Percentiles rank a stretch among this genome's conserved stretches.
phyloP scores from a whole-genome alignment of 176 grass and related monocot genomes.

The Aegilops umbellulata region DNA sequence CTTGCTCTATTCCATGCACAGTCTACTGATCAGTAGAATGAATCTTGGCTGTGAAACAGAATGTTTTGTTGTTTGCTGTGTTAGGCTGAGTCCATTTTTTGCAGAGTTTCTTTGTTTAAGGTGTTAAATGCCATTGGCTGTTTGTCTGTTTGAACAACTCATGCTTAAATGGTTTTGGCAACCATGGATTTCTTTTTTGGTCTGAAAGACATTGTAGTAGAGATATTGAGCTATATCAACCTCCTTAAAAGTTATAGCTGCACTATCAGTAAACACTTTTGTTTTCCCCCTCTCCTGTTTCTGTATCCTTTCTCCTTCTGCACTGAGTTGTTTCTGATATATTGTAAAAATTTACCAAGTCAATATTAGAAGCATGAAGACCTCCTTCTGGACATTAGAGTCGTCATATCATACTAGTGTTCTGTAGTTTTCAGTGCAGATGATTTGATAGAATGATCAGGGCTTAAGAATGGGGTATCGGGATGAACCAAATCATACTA shows the following conservation, averaged over 20 bases:
- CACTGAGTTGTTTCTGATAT: not conserved
- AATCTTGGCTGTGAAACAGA: not conserved
- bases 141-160: conserved; percentile 3
- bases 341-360: not conserved
- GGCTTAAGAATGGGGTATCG: not conserved
- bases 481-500: not conserved
- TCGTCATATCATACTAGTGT: not conserved
- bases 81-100: not conserved
- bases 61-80: not conserved
- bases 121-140: not conserved
- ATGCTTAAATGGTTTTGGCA: not conserved
- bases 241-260: no score
- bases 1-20: not conserved
- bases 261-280: not conserved
- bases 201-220: no score
- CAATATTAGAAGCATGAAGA: not conserved
- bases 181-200: not conserved
- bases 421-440: not conserved
- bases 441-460: conserved; percentile 9
- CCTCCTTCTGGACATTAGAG: not conserved
- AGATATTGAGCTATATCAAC: no score
- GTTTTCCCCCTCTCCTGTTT: not conserved
- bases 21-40: not conserved
- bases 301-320: not conserved
- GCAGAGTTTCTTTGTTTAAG: not conserved